phyloP scores from a whole-genome alignment of 495 filamentous ascomycete species.

The Sordaria brevicollis region DNA sequence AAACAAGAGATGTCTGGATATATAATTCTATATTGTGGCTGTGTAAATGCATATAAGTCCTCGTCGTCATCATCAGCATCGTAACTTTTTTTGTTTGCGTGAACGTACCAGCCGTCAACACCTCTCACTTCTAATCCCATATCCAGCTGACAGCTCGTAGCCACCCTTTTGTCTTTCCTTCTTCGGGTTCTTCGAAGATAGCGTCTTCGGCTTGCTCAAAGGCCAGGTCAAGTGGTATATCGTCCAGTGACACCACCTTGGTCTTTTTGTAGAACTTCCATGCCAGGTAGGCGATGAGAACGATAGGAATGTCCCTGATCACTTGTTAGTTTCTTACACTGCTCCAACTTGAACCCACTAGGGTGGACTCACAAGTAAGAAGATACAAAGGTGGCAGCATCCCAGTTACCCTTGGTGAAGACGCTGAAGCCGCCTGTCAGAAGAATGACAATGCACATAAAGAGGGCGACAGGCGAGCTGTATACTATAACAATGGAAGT shows the following conservation, averaged over 20 bases:
- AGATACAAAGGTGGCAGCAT: slow-evolving; percentile 35
- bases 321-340: not conserved
- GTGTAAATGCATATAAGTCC: not conserved
- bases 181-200: slow-evolving; percentile 22
- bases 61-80: not conserved
- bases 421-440: slow-evolving; percentile 37
- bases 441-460: slow-evolving; percentile 37
- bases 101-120: not conserved
- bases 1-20: not conserved
- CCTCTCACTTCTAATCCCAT: slow-evolving; percentile 24
- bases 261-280: slow-evolving; percentile 48
- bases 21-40: not conserved
- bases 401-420: slow-evolving; percentile 39
- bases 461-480: slow-evolving; percentile 26
- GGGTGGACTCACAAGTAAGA: slow-evolving; percentile 34
- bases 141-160: slow-evolving; percentile 27
- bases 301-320: slow-evolving; percentile 43
- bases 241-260: slow-evolving; percentile 38
- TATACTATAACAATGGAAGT: slow-evolving; percentile 12
- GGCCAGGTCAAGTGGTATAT: slow-evolving; percentile 37
- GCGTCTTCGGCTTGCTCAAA: slow-evolving; percentile 25
- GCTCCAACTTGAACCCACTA: accelerated
- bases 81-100: not conserved
- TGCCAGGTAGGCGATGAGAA: slow-evolving; percentile 38
- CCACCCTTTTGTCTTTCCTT: slow-evolving; percentile 16